Base-by-base conservation (phyloP, 2,329 filamentous ascomycete species). In the Aspergillus cejpii region DNA sequence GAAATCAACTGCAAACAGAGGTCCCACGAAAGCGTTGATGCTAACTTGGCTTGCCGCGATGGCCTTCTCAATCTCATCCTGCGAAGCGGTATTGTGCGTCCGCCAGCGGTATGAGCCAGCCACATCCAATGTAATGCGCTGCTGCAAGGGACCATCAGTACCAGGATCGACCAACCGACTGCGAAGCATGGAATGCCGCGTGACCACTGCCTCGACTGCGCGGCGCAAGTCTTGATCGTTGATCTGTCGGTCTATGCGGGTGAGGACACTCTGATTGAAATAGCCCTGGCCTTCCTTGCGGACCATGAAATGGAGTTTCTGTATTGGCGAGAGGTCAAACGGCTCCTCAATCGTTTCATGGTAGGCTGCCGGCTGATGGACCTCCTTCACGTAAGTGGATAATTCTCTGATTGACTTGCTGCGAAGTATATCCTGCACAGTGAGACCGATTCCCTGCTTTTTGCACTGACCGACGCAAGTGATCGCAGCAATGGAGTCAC, bases 401-500 rank as follows among this genome's bases (percentile, higher is more conserved):
- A 70, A 46, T 8, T 67, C 63, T 19, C 50, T 55, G 27, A 75
- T 71, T 1, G 73, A 75, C 46, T 69, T 72, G 56, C 69, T 70
- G 12, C 67, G 70, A 24, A 76, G 58, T 2, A 76, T 65, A 19
- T 74, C 70, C 49, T 74, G 72, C 8, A 76, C 71, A 8, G 65
- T 71, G 19, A 75, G 56, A 10, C 67, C 64, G 45, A 75, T 60
- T 1, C 70, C 70, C 27, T 61, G 57, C 52, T 72, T 73, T 38
- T 71, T 72, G 48, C 69, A 74, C 27, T 71, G 62, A 2, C 68
- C 68, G 45, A 73, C 66, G 29, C 73, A 72, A 38, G 72, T 72
- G 68, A 76, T 75, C 0, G 73, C 72, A 31, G 72, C 72, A 43
- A 75, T 74, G 0, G 71, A 74, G 44, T 75, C 73, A 41, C 73